These are phyloP conservation scores for Aspergillus indologenus DNA, from an alignment of 495 filamentous ascomycete genomes.

Conservation along the genomic window DNA sequence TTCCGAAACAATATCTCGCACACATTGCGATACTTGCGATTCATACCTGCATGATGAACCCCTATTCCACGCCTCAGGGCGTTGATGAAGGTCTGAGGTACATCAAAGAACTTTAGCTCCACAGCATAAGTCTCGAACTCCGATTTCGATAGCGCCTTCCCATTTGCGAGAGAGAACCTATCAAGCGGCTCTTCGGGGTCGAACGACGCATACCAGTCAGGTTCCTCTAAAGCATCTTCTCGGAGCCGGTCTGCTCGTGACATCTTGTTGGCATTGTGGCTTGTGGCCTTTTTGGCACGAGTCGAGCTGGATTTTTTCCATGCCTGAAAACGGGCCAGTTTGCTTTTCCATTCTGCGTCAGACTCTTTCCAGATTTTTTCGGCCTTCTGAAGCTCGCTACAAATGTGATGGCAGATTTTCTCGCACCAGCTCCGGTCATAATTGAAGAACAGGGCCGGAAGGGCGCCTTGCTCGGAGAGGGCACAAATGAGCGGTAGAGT, in stretches of 20 bases:
- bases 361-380: conserved; percentile 56
- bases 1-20: conserved; percentile 61
- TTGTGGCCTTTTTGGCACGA: conserved; percentile 36
- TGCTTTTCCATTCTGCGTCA: conserved; percentile 56
- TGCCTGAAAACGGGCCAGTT: conserved; percentile 49
- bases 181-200: conserved; percentile 60
- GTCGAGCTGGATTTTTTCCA: conserved; percentile 44
- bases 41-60: conserved; percentile 76
- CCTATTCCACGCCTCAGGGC: conserved; percentile 65
- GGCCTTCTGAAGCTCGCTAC: conserved; percentile 46
- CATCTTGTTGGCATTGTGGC: conserved; percentile 36
- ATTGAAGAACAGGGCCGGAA: conserved; percentile 76
- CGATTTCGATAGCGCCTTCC: conserved; percentile 44
- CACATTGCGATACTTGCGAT: conserved; percentile 67
- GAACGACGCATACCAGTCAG: conserved; percentile 56
- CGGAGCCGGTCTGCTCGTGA: conserved; percentile 51
- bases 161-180: conserved; percentile 64
- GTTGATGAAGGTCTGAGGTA: conserved; percentile 48
- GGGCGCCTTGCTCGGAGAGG: conserved; percentile 59
- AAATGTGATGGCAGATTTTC: conserved; percentile 43
- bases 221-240: conserved; percentile 53
- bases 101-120: conserved; percentile 42
- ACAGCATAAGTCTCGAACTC: conserved; percentile 52
- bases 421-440: conserved; percentile 67
- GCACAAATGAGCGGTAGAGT: conserved; percentile 59